phyloP scores from a whole-genome alignment of 768 basidiomycete species.

The Leccinellum luteum region DNA sequence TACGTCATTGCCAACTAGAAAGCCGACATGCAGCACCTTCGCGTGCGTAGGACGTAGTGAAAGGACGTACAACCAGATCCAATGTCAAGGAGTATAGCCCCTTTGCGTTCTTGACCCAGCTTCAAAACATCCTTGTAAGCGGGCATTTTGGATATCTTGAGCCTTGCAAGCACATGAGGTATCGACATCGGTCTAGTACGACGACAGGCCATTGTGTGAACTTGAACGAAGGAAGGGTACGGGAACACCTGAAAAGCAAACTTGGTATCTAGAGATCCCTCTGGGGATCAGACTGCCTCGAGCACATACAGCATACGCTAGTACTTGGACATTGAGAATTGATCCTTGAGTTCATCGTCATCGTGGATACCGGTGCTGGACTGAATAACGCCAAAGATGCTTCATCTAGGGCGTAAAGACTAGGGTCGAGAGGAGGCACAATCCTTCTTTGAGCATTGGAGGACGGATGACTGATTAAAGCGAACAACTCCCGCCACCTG shows the following conservation, averaged over 20 bases:
- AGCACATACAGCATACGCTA: slow-evolving; percentile 31
- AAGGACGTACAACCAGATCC: slow-evolving; percentile 1
- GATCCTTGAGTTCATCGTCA: slow-evolving; percentile 29
- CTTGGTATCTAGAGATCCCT: neutral
- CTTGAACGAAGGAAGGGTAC: slow-evolving; percentile 20
- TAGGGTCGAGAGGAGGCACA: slow-evolving; percentile 10
- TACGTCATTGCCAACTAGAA: slow-evolving; percentile 40
- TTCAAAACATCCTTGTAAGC: slow-evolving; percentile 30
- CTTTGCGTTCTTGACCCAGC: slow-evolving; percentile 35
- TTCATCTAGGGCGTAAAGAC: slow-evolving; percentile 9
- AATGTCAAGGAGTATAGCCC: slow-evolving; percentile 40
- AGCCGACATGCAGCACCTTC: neutral
- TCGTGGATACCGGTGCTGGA: slow-evolving; percentile 29
- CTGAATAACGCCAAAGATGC: slow-evolving; percentile 27
- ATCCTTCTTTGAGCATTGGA: neutral
- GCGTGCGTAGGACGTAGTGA: neutral
- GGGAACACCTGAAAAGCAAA: slow-evolving; percentile 15
- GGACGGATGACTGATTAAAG: neutral
- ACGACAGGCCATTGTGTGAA: slow-evolving; percentile 14
- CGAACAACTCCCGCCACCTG: neutral
- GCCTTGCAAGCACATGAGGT: slow-evolving; percentile 8
- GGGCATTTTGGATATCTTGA: slow-evolving; percentile 19
- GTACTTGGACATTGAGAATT: slow-evolving; percentile 34
- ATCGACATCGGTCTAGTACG: neutral
- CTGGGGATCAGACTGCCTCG: neutral